Conservation (phyloP, 2,329 filamentous ascomycete species). For the Chrysoporthe deuterocubensis region DNA sequence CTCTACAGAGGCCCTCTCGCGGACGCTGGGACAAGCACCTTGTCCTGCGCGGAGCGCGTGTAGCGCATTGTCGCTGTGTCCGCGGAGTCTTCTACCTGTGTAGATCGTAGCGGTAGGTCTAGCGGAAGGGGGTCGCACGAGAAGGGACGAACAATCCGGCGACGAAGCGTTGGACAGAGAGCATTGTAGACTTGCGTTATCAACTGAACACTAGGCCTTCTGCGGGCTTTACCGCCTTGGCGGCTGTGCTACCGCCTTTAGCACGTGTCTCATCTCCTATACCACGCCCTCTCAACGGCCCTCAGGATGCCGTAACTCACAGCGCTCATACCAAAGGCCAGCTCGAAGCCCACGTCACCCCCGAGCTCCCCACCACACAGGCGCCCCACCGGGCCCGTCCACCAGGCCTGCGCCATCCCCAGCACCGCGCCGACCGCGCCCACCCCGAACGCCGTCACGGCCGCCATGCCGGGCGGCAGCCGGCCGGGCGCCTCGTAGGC, state of each 20-base stretch:
- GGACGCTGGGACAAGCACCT: too few species aligned
- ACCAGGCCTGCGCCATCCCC: constrained; percentile 75
- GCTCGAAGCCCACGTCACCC: constrained; percentile 58
- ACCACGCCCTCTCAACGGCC: constrained; percentile 45
- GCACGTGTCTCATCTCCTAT: constrained; percentile 39
- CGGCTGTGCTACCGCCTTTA: neutral
- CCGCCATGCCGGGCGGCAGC: constrained; percentile 68
- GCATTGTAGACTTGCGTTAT: too few species aligned
- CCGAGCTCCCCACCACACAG: constrained; percentile 58
- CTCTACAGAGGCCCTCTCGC: too few species aligned
- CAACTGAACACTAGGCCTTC: too few species aligned
- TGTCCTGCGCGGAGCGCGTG: too few species aligned
- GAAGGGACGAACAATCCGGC: too few species aligned
- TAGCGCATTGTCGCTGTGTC: too few species aligned
- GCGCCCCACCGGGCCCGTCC: constrained; percentile 67
- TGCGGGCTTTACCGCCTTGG: too few species aligned
- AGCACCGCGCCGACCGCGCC: constrained; percentile 68
- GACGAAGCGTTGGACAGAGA: too few species aligned
- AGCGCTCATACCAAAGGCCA: constrained; percentile 65
- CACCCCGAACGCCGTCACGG: constrained; percentile 63
- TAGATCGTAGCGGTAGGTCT: too few species aligned
- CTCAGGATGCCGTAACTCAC: constrained; percentile 56
- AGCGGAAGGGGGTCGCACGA: too few species aligned
- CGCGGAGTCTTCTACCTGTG: too few species aligned
- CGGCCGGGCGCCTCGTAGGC: constrained; percentile 60